Evolutionary conservation across 768 basidiomycete genomes (phyloP).

Genomic region (Kwoniella dejecticola): DNA sequence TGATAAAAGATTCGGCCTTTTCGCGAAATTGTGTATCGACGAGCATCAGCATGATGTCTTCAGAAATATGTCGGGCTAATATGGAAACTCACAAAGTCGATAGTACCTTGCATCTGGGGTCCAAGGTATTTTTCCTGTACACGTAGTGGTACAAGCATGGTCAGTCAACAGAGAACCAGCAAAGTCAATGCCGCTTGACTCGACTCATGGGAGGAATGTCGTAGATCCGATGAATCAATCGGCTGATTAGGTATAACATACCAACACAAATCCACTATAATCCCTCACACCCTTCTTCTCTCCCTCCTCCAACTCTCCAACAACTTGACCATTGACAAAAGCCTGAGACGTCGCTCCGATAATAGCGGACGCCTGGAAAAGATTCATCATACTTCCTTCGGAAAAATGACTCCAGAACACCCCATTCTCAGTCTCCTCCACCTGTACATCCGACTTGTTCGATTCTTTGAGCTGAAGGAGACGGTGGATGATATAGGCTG

Average conservation of each 20-base stretch:
- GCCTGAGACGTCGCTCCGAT: constrained; percentile 17
- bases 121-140: constrained; percentile 18
- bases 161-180: too few relatives aligned
- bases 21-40: too few relatives aligned
- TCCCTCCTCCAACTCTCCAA: constrained; percentile 13
- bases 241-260: too few relatives aligned
- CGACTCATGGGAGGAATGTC: too few relatives aligned
- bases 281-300: constrained; percentile 13
- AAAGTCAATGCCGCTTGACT: too few relatives aligned
- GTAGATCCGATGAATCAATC: too few relatives aligned
- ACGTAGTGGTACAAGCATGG: too few relatives aligned
- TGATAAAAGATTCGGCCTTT: constrained; percentile 50
- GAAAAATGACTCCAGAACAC: constrained; percentile 46
- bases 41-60: neutral
- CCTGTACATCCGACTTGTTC: constrained; percentile 3
- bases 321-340: constrained; percentile 1
- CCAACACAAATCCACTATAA: constrained; percentile 13
- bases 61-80: neutral
- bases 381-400: constrained; percentile 48
- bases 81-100: constrained; percentile 13
- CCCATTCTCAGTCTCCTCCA: constrained; percentile 27
- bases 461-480: too few relatives aligned
- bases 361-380: constrained; percentile 39
- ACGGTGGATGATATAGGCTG: constrained; percentile 42
- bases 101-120: constrained; percentile 20